A percentile compares a stretch with the other conserved stretches of the same genome.
phyloP scores from a whole-genome alignment of 805 yeast species.

The Candida nanaspora region DNA sequence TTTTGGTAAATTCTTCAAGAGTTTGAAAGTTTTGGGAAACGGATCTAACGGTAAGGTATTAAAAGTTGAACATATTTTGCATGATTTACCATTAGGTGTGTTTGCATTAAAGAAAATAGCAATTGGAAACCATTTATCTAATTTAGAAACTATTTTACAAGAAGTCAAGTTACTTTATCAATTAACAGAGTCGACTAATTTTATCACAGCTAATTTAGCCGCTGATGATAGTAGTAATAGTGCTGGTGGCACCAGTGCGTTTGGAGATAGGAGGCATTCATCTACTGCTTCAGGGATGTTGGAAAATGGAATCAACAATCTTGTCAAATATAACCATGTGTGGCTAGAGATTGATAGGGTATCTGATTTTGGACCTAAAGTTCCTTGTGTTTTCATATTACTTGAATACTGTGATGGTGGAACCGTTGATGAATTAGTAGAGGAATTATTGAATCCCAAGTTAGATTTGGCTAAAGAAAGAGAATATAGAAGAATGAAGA shows the following conservation, averaged over 20 bases:
- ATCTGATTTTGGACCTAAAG: conserved; percentile 45
- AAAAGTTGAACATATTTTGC: conserved; percentile 75
- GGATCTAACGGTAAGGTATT: conserved; percentile 85
- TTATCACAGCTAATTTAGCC: background rate
- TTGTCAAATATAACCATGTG: conserved; percentile 83
- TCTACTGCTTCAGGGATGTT: conserved; percentile 5
- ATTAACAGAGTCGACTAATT: conserved; percentile 26
- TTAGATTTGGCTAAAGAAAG: conserved; percentile 31
- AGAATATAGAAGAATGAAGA: conserved; percentile 18
- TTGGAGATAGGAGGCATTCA: too few relatives aligned
- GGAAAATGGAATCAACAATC: conserved; percentile 34
- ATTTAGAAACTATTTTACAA: conserved; percentile 61
- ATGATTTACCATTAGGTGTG: conserved; percentile 62
- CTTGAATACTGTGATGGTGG: conserved; percentile 91
- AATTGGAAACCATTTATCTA: conserved; percentile 67
- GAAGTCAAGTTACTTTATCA: conserved; percentile 71
- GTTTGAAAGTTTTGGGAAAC: conserved; percentile 56
- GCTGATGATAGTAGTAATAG: background rate
- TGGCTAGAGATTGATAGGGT: conserved; percentile 71
- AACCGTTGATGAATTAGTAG: conserved; percentile 63
- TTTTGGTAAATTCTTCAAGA: conserved; percentile 62
- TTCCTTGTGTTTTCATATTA: conserved; percentile 62
- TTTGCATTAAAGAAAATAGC: conserved; percentile 84
- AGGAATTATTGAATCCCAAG: conserved; percentile 28
- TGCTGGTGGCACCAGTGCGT: too few relatives aligned